These are phyloP conservation scores for Rubia occidens DNA, from an alignment of 305 asterid genomes.

Conservation along the genomic window DNA sequence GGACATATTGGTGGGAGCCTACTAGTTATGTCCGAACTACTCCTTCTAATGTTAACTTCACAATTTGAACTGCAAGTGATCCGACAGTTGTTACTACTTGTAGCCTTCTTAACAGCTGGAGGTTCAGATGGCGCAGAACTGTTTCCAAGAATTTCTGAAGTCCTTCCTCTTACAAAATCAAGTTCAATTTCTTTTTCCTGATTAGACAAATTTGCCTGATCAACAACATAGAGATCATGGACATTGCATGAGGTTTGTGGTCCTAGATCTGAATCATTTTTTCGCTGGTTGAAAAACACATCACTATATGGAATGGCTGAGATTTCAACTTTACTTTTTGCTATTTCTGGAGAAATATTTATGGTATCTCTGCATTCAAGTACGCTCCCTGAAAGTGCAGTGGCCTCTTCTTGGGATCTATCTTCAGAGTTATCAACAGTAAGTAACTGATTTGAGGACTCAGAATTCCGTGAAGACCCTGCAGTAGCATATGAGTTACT, in stretches of 20 bases:
- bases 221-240: slow-evolving; percentile 29
- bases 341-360: slow-evolving; percentile 19
- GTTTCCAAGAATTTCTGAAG: slow-evolving; percentile 14
- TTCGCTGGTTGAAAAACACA: slow-evolving; percentile 21
- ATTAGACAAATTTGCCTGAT: slow-evolving; percentile 18
- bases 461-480: slow-evolving; percentile 11
- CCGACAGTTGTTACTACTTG: slow-evolving; percentile 15
- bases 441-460: slow-evolving; percentile 1
- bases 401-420: slow-evolving; percentile 16
- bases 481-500: slow-evolving; percentile 17
- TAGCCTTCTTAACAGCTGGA: slow-evolving; percentile 20
- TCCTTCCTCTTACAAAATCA: neutral
- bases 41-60: slow-evolving; percentile 29
- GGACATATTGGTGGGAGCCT: slow-evolving; percentile 55
- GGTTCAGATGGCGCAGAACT: slow-evolving; percentile 21
- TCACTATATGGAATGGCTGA: slow-evolving; percentile 8
- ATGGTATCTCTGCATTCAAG: slow-evolving; percentile 15
- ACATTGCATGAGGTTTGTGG: slow-evolving; percentile 20
- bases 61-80: slow-evolving; percentile 21
- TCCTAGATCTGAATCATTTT: slow-evolving; percentile 18
- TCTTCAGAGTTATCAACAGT: slow-evolving; percentile 19
- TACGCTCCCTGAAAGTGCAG: slow-evolving; percentile 5
- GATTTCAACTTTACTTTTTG: slow-evolving; percentile 27
- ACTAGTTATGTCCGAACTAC: slow-evolving; percentile 27
- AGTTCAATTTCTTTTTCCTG: slow-evolving; percentile 10